Percentiles rank a stretch among this genome's conserved stretches.
Evolutionary conservation across 2,329 filamentous ascomycete genomes (phyloP).

Genomic region (Colletotrichum sp.): DNA sequence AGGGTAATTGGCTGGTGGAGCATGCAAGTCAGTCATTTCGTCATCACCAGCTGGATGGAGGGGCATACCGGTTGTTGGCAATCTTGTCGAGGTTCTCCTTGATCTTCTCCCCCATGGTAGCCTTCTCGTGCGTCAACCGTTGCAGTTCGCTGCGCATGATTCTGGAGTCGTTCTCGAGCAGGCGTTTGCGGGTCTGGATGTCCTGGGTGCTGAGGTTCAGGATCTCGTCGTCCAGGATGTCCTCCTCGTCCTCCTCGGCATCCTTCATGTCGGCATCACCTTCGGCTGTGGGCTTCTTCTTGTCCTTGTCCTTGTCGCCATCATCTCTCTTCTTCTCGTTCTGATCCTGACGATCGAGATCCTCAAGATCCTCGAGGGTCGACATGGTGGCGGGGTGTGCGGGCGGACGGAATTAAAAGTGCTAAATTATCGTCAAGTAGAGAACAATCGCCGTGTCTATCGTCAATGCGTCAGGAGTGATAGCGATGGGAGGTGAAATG

Average conservation of each 20-base stretch:
- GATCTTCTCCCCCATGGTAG: slow-evolving; percentile 96
- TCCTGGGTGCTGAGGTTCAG: slow-evolving; percentile 92
- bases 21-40: slow-evolving; percentile 20
- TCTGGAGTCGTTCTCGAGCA: slow-evolving; percentile 95
- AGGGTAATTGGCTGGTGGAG: slow-evolving; percentile 82
- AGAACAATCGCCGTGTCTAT: not conserved
- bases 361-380: slow-evolving; percentile 90
- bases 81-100: slow-evolving; percentile 99
- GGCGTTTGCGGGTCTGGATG: slow-evolving; percentile 86
- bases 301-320: slow-evolving; percentile 35
- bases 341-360: slow-evolving; percentile 81
- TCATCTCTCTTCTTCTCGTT: slow-evolving; percentile 65
- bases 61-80: slow-evolving; percentile 88
- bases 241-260: slow-evolving; percentile 74
- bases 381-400: slow-evolving; percentile 65
- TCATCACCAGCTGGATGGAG: not conserved
- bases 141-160: slow-evolving; percentile 99
- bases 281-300: slow-evolving; percentile 49
- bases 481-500: not conserved
- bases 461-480: not conserved
- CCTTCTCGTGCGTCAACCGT: slow-evolving; percentile 92
- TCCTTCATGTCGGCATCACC: slow-evolving; percentile 94
- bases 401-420: not conserved
- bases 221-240: slow-evolving; percentile 91
- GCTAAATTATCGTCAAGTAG: not conserved